Evolutionary conservation across 345 rosid species (phyloP).

Genomic region (Hibiscus mutabilis): DNA sequence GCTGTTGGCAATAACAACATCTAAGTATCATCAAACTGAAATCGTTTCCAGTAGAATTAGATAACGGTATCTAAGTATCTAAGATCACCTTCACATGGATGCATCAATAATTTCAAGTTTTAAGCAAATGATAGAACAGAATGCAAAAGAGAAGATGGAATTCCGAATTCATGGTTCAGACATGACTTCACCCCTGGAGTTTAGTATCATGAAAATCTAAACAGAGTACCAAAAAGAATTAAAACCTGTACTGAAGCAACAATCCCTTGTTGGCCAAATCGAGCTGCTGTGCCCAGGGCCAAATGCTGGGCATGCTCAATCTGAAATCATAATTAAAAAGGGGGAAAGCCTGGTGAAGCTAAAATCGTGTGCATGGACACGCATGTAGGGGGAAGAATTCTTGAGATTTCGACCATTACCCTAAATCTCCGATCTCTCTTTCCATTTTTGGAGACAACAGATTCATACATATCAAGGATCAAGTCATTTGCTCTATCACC

Average conservation of each 20-base stretch:
- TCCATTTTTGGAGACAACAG: conserved; percentile 55
- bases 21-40: not conserved
- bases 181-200: not conserved
- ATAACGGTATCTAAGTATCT: not conserved
- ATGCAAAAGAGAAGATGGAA: not conserved
- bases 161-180: not conserved
- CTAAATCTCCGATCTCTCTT: conserved; percentile 70
- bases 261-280: conserved; percentile 63
- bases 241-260: conserved; percentile 84
- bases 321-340: conserved; percentile 24
- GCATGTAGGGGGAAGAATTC: not conserved
- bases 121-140: not conserved
- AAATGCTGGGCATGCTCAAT: conserved; percentile 94
- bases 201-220: not conserved
- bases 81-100: not conserved
- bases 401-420: conserved; percentile 41
- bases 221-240: conserved; percentile 2
- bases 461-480: conserved; percentile 58
- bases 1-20: conserved; percentile 45
- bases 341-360: not conserved
- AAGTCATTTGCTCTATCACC: conserved; percentile 87
- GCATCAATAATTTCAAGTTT: not conserved
- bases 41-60: not conserved
- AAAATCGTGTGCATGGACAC: not conserved
- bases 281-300: conserved; percentile 46